Evolutionary conservation across 805 yeast species (phyloP), one percentile per base, ranked within the genome.

Genomic region (Cyberlindnera mycetangii): DNA sequence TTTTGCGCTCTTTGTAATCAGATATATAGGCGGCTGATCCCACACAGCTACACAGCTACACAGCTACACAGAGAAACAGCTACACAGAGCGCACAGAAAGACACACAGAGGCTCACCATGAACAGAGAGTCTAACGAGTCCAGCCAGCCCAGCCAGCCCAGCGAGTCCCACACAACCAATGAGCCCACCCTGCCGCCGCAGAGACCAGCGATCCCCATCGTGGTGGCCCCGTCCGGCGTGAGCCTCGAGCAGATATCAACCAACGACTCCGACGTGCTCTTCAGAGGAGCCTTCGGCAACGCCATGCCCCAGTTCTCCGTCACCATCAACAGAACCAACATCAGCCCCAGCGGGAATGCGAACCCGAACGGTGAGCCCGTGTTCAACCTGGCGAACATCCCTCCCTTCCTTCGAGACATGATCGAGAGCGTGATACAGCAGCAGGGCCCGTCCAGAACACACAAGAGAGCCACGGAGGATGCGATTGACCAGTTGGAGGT

Each of bases 391-490:
- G 37, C 30, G 25, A 52, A 52, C 41, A 30, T 52, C 14, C 55
- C 55, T 6, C 40, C 45, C 1, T 25, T 37, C 30, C 38, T 52
- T 3, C 39, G 55, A 34, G 53, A 49, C 11, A 20, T 52, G 32
- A 43, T 49, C 7, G 55, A 52, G 32, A 27, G 15, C 14, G 42
- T 42, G 30, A 39, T 41, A 39, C 42, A 40, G 20, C 42, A 36
- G 39, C 28, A 16, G 21, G 37, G 32, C 17, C 17, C 35, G 11
- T 11, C 25, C 28, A 21, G 36, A 15, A 17, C 7, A 14, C 50
- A 35, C 22, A 53, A 51, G 39, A 48, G 47, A 14, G 59, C 59
- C 8, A 50, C 56, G 3, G 55, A 53, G 20, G 51, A 52, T 37
- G 57, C 55, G 15, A 54, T 52, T n/a, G 38, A 37, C 9, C 51